Conservation (phyloP, 192 early-diverging fungal species). For the Entomortierella parvispora region DNA sequence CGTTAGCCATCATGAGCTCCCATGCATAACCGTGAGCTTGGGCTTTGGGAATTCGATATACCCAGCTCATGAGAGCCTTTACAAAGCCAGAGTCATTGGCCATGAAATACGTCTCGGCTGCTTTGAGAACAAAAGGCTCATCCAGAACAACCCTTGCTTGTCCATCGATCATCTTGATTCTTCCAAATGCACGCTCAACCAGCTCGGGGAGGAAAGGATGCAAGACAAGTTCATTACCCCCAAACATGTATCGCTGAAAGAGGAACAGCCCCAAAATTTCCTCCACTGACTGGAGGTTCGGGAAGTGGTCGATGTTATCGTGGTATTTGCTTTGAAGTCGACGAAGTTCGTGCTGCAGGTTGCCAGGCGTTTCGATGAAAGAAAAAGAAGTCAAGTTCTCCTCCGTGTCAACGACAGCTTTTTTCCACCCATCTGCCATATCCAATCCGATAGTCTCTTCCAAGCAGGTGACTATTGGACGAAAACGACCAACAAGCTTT, state of each 20-base stretch:
- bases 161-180: constrained; percentile 15
- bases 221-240: constrained; percentile 7
- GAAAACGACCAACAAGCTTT: constrained; percentile 10
- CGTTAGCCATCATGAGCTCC: constrained; percentile 11
- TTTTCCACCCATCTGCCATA: background rate
- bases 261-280: constrained; percentile 7
- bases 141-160: constrained; percentile 12
- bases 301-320: background rate
- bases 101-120: constrained; percentile 21
- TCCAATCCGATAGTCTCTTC: constrained; percentile 1
- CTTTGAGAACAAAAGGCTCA: constrained; percentile 17
- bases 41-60: background rate
- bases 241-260: constrained; percentile 31
- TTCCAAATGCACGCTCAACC: constrained; percentile 13
- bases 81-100: constrained; percentile 3
- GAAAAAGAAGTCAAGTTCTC: constrained; percentile 2
- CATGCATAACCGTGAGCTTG: constrained; percentile 10
- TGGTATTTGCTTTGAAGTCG: background rate
- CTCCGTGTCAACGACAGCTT: constrained; percentile 12
- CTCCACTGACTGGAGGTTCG: background rate
- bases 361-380: background rate
- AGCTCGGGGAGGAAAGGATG: constrained; percentile 1
- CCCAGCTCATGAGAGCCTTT: constrained; percentile 1
- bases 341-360: constrained; percentile 7
- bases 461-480: background rate